Percentiles rank a stretch among this genome's conserved stretches.
These are phyloP conservation scores for Actinidia polygama DNA, from an alignment of 179 eudicot genomes.

Conservation along the genomic window DNA sequence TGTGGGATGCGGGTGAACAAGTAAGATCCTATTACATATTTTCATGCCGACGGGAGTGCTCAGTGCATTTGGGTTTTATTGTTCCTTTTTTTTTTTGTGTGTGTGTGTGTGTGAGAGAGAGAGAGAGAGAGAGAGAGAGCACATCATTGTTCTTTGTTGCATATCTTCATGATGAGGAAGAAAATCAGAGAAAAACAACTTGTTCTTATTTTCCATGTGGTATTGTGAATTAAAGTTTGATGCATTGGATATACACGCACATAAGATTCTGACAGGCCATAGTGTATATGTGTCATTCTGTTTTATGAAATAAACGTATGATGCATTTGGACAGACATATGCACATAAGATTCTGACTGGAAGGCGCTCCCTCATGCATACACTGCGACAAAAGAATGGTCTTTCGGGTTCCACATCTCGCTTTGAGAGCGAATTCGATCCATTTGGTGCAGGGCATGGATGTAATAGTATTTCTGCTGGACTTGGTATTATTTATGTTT, in stretches of 20 bases:
- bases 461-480: slow-evolving; percentile 98
- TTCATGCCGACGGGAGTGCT: slow-evolving; percentile 1
- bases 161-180: background rate
- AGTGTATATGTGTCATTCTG: background rate
- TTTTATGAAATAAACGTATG: background rate
- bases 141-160: background rate
- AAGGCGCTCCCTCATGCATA: slow-evolving; percentile 62
- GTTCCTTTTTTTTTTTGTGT: background rate
- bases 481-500: slow-evolving; percentile 55
- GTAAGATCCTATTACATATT: slow-evolving; percentile 39
- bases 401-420: slow-evolving; percentile 54
- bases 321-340: slow-evolving; percentile 58
- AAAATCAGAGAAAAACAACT: background rate
- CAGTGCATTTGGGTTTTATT: background rate
- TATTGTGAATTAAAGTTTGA: background rate
- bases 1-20: slow-evolving; percentile 86
- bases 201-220: background rate
- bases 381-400: slow-evolving; percentile 55
- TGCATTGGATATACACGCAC: slow-evolving; percentile 63
- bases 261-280: slow-evolving; percentile 70
- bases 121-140: background rate
- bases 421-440: slow-evolving; percentile 72
- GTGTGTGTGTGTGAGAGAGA: background rate
- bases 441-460: slow-evolving; percentile 91
- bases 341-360: slow-evolving; percentile 89